These are phyloP conservation scores for Leccinum aurantiacum DNA, from an alignment of 768 basidiomycete genomes.

Conservation along the genomic window DNA sequence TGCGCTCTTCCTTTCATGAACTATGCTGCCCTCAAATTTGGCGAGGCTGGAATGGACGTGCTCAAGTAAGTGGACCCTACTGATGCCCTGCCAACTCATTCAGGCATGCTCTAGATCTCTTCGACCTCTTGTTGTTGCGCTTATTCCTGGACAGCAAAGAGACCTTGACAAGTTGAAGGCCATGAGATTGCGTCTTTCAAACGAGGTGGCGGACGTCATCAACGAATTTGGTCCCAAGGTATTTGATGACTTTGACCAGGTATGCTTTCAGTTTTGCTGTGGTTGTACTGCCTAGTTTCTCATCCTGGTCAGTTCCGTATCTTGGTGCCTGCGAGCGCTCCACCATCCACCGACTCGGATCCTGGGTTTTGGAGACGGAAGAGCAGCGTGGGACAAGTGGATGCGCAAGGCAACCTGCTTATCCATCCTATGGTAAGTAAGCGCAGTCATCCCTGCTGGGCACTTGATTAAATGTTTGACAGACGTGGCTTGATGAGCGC, in stretches of 20 bases:
- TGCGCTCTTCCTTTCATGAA: constrained; percentile 82
- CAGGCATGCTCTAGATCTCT: constrained; percentile 62
- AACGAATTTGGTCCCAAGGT: constrained; percentile 87
- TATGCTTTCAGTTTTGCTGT: constrained; percentile 33
- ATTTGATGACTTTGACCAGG: constrained; percentile 85
- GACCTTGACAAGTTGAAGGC: constrained; percentile 74
- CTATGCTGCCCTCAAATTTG: constrained; percentile 93
- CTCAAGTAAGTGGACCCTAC: constrained; percentile 67
- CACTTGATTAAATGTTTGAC: constrained; percentile 6
- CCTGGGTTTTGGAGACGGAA: constrained; percentile 79
- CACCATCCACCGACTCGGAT: constrained; percentile 60
- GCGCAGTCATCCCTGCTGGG: constrained; percentile 6
- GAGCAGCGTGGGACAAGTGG: constrained; percentile 78
- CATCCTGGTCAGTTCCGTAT: constrained; percentile 62
- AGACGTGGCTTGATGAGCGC: constrained; percentile 90
- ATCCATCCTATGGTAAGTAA: constrained; percentile 80
- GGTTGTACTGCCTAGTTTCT: neutral
- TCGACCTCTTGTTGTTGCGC: constrained; percentile 81
- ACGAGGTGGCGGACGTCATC: constrained; percentile 80
- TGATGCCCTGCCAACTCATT: constrained; percentile 1
- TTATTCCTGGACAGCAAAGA: constrained; percentile 85
- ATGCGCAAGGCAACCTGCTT: constrained; percentile 79
- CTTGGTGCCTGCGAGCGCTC: constrained; percentile 75
- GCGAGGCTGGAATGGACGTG: constrained; percentile 97
- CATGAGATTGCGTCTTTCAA: constrained; percentile 72